Evolutionary conservation across 2,329 filamentous ascomycete genomes (phyloP).

Genomic region (Fusarium circinatum): DNA sequence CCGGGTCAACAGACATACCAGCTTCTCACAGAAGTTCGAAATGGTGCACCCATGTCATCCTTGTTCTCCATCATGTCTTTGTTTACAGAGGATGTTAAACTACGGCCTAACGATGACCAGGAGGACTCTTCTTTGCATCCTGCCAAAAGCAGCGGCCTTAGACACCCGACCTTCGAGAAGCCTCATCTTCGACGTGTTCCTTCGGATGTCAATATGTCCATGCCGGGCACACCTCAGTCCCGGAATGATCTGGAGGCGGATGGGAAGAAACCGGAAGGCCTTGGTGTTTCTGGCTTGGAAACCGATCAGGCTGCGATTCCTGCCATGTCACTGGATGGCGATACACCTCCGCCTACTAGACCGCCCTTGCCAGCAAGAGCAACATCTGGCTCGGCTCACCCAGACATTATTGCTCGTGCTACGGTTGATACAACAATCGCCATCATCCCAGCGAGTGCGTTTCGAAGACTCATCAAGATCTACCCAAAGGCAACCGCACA

Average conservation of each 20-base stretch:
- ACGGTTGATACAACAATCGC: conserved; percentile 98
- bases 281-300: conserved; percentile 15
- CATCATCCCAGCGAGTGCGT: conserved; percentile 96
- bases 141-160: conserved; percentile 43
- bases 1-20: conserved; percentile 87
- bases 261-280: conserved; percentile 29
- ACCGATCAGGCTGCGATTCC: conserved; percentile 67
- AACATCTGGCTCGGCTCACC: conserved; percentile 82
- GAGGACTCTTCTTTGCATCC: conserved; percentile 52
- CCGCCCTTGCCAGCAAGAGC: conserved; percentile 56
- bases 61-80: conserved; percentile 96
- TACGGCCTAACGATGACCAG: conserved; percentile 79
- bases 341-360: conserved; percentile 46
- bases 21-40: conserved; percentile 94
- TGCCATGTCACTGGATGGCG: conserved; percentile 75
- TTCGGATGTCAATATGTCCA: conserved; percentile 45
- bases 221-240: conserved; percentile 54
- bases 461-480: conserved; percentile 88
- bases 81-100: conserved; percentile 92
- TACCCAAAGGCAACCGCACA: conserved; percentile 97
- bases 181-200: conserved; percentile 22
- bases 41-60: conserved; percentile 98
- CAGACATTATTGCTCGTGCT: conserved; percentile 95
- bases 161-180: conserved; percentile 44
- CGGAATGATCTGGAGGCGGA: conserved; percentile 39